A percentile compares a stretch with the other conserved stretches of the same genome.
These are phyloP conservation scores for Achaetomium macrosporum DNA, from an alignment of 2,329 filamentous ascomycete genomes.

Conservation along the genomic window DNA sequence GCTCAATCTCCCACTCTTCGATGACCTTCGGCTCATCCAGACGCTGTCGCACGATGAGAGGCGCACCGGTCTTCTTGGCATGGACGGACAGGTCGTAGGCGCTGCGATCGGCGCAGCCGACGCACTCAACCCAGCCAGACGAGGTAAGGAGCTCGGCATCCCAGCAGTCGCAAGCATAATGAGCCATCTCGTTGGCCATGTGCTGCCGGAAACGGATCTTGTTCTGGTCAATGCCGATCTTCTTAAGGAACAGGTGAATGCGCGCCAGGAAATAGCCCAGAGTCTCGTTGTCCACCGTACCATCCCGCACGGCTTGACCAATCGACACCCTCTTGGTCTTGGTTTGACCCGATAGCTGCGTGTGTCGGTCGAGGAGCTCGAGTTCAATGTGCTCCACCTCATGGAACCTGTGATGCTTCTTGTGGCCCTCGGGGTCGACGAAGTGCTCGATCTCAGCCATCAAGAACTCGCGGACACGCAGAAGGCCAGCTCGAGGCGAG, in stretches of 20 bases:
- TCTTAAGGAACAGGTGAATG: slow-evolving; percentile 84
- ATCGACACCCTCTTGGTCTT: slow-evolving; percentile 66
- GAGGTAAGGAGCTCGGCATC: slow-evolving; percentile 89
- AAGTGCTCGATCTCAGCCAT: slow-evolving; percentile 99
- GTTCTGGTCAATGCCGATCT: slow-evolving; percentile 76
- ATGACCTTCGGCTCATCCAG: slow-evolving; percentile 71
- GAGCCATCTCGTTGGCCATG: slow-evolving; percentile 73
- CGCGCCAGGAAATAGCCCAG: slow-evolving; percentile 95
- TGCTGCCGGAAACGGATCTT: slow-evolving; percentile 97
- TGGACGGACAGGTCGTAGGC: slow-evolving; percentile 93
- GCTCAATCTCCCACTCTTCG: slow-evolving; percentile 81
- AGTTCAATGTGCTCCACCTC: slow-evolving; percentile 82
- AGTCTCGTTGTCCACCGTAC: slow-evolving; percentile 93
- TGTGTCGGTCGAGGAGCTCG: slow-evolving; percentile 74
- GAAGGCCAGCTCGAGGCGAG: slow-evolving; percentile 81
- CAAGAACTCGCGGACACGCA: slow-evolving; percentile 92
- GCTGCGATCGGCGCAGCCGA: slow-evolving; percentile 86
- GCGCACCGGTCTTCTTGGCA: slow-evolving; percentile 83
- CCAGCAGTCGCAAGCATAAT: slow-evolving; percentile 97
- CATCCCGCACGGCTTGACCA: slow-evolving; percentile 75
- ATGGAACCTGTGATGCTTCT: slow-evolving; percentile 85
- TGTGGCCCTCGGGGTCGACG: slow-evolving; percentile 88
- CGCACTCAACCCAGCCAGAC: slow-evolving; percentile 97
- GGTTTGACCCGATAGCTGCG: slow-evolving; percentile 83
- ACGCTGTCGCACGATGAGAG: slow-evolving; percentile 77